phyloP scores from a whole-genome alignment of 805 yeast genomes.

The Allodekkera sacchari region DNA sequence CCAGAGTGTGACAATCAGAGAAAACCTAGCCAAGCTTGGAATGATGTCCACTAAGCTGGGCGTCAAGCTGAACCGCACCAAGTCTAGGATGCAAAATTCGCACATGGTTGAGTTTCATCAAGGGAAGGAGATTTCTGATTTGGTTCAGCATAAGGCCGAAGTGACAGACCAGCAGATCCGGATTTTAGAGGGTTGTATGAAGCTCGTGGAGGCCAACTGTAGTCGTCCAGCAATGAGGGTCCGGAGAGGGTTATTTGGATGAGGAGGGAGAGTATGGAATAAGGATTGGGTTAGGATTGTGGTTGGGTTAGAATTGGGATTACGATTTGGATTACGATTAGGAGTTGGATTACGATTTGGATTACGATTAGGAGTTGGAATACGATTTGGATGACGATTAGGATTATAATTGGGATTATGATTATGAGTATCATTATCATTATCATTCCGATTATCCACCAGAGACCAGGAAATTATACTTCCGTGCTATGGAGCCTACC shows the following conservation, averaged over 20 bases:
- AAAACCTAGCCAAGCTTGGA: constrained; percentile 9
- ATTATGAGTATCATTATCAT: background rate
- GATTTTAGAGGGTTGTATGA: constrained; percentile 52
- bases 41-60: constrained; percentile 11
- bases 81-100: constrained; percentile 1
- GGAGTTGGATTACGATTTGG: background rate
- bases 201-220: constrained; percentile 24
- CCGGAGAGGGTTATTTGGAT: constrained; percentile 14
- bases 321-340: background rate
- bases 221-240: constrained; percentile 11
- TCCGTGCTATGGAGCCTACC: too few species aligned
- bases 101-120: constrained; percentile 3
- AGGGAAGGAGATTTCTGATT: constrained; percentile 7
- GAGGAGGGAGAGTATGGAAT: background rate
- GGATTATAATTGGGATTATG: background rate
- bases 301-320: background rate
- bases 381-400: background rate
- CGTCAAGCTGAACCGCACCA: constrained; percentile 4
- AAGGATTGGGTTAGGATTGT: background rate
- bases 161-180: constrained; percentile 62
- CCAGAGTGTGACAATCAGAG: constrained; percentile 13
- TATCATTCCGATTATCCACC: too few species aligned
- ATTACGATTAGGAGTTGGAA: background rate
- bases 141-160: constrained; percentile 54
- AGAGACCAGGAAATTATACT: too few species aligned